Base-by-base conservation (phyloP, 371 early-diverging fungal genomes). In the Apophysomyces elegans region DNA sequence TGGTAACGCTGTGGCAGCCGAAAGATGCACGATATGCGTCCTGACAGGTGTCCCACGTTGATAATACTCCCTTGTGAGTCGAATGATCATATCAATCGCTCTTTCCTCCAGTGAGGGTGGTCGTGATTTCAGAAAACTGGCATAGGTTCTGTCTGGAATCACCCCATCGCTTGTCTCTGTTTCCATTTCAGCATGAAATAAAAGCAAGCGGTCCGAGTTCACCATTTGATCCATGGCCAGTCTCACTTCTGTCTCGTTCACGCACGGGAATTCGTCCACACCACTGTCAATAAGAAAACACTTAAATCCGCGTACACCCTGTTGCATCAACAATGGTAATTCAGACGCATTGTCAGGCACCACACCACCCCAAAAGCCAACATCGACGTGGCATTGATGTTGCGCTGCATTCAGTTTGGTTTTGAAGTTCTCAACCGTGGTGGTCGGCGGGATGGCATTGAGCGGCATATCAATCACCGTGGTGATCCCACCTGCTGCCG, bases 381-480 rank as follows among this genome's bases (percentile, higher is more conserved):
- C 91, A 70, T 93, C 93, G 3, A 91, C 90, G 73, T 86, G 90
- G 73, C 88, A 88, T 69, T 89, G 88, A 5, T 84, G 85, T 43
- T 77, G 63, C 37, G 91, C 91, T 41, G 91, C 90, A 44, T 76
- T 74, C 41, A 87, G 75, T 74, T 93, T 93, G 61, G 73, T 74
- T 38, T 85, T 63, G 45, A 91, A 83, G 61, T 91, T 86, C 18
- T 70, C 84, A 13, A 85, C 86, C 0, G 91, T 92, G 39, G 92
- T 91, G 7, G 93, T 93, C 41, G 92, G 91, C 18, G 93, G 93
- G 65, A 93, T 93, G 37, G 92, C 90, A 78, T 93, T 93, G 64
- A 93, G 80, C n/a, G 93, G 93, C 93, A 93, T 93, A 69, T 93
- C 93, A 56, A 93, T 83, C 35, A 93, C 84, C 0, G 92, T 91